Conservation (phyloP, 768 basidiomycete genomes). For the Suillus sp. region DNA sequence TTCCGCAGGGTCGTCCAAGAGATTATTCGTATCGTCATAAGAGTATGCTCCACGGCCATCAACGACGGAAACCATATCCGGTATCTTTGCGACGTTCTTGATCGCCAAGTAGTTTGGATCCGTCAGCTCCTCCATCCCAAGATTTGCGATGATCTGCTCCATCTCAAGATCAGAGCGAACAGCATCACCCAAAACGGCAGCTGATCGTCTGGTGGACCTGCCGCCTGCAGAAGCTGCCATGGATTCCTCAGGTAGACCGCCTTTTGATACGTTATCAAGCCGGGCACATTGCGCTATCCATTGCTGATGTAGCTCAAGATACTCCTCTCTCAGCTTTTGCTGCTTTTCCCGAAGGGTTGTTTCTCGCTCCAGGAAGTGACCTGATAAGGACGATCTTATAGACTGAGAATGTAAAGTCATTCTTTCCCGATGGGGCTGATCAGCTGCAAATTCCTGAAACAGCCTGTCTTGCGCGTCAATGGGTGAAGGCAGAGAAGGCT, state of each 20-base stretch:
- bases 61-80: conserved; percentile 84
- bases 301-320: conserved; percentile 63
- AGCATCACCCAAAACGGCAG: conserved; percentile 77
- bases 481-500: conserved; percentile 32
- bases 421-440: conserved; percentile 36
- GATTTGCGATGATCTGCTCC: conserved; percentile 94
- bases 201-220: conserved; percentile 73
- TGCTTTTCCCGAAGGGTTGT: conserved; percentile 54
- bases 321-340: conserved; percentile 60
- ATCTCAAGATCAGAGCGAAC: conserved; percentile 96
- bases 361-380: conserved; percentile 57
- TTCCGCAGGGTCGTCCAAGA: conserved; percentile 71
- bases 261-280: conserved; percentile 55
- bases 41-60: conserved; percentile 59
- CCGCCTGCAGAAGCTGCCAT: conserved; percentile 40
- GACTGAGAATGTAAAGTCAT: conserved; percentile 39
- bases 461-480: conserved; percentile 43
- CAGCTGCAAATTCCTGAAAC: conserved; percentile 49
- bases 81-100: conserved; percentile 82
- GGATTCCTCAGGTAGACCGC: conserved; percentile 39
- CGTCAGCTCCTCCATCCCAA: conserved; percentile 90
- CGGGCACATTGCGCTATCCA: conserved; percentile 74
- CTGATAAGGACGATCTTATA: conserved; percentile 51
- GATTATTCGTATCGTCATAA: conserved; percentile 86
- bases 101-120: conserved; percentile 88